A percentile compares a stretch with the other conserved stretches of the same genome.
Conservation (phyloP, 2,329 filamentous ascomycete species). For the Botrytis galanthina region DNA sequence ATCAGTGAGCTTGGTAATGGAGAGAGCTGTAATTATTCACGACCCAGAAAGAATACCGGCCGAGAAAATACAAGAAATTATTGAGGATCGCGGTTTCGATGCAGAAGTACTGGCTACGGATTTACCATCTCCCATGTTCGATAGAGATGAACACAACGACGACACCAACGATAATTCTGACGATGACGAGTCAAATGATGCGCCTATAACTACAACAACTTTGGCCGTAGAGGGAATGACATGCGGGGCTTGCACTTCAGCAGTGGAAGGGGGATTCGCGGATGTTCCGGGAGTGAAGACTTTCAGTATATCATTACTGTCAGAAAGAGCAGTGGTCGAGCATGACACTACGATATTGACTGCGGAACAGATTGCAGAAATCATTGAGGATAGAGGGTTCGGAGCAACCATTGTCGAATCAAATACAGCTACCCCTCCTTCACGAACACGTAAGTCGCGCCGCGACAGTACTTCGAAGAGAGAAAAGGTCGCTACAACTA, state of each 20-base stretch:
- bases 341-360: conserved; percentile 62
- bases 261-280: conserved; percentile 77
- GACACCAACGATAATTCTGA: conserved; percentile 36
- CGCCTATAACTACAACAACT: conserved; percentile 62
- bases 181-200: conserved; percentile 37
- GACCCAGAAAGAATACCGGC: conserved; percentile 72
- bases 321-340: conserved; percentile 81
- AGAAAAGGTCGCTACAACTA: conserved; percentile 64
- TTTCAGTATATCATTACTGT: conserved; percentile 80
- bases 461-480: conserved; percentile 31
- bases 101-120: conserved; percentile 84
- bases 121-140: conserved; percentile 54
- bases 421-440: conserved; percentile 45
- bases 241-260: conserved; percentile 84
- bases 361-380: conserved; percentile 54
- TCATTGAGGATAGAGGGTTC: conserved; percentile 72
- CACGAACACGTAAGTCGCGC: conserved; percentile 36
- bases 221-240: conserved; percentile 85
- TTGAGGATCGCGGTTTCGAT: conserved; percentile 91
- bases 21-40: conserved; percentile 91
- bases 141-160: conserved; percentile 38
- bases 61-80: conserved; percentile 76
- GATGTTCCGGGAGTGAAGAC: conserved; percentile 68
- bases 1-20: conserved; percentile 91
- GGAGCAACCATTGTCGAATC: conserved; percentile 77